Base-by-base conservation (phyloP, 2,329 filamentous ascomycete genomes). In the Camillea tinctor region DNA sequence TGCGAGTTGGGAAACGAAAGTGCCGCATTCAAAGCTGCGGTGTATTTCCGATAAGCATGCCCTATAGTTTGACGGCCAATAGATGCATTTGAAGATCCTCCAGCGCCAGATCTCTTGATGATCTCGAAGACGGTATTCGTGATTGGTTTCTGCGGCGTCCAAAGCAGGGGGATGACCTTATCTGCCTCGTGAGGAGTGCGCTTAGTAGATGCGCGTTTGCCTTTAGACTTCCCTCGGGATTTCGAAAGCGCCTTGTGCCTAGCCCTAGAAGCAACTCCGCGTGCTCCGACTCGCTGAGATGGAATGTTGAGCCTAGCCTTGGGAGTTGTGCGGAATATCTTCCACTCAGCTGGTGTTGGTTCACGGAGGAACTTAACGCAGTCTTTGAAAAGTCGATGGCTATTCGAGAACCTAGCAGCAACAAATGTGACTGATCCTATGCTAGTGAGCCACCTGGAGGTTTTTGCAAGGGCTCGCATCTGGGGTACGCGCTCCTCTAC, bases 281-380 rank as follows among this genome's bases (percentile, higher is more conserved):
- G 65, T 62, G 66, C 71, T 55, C 69, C 70, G 44, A 70, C 59
- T 22, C 70, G 71, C 19, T 65, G 68, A 17, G 70, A 71, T 30
- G 71, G 70, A 30, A 70, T 64, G 24, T 64, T 72, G 57, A 71
- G 69, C 53, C 64, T 67, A 55, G 67, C 76, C 53, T 76, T 79
- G 1, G 79, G 84, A 0, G 82, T 84, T 2, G 81, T 78, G 21
- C 85, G 74, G 60, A 83, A 85, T 19, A 79, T 73, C 6, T 78
- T 75, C 84, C 85, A 87, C 64, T 88, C 85, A 21, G 82, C 80
- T 1, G 79, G 67, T 13, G 80, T 84, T 30, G 86, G 79, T 6
- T 87, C 83, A 51, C 84, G 77, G 52, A 81, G 73, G 59, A 81
- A 87, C 63, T 84, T 84, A 62, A 88, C 77, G 65, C 86, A 88